phyloP scores from a whole-genome alignment of 2,329 filamentous ascomycete species.

The Colletotrichum nymphaeae region DNA sequence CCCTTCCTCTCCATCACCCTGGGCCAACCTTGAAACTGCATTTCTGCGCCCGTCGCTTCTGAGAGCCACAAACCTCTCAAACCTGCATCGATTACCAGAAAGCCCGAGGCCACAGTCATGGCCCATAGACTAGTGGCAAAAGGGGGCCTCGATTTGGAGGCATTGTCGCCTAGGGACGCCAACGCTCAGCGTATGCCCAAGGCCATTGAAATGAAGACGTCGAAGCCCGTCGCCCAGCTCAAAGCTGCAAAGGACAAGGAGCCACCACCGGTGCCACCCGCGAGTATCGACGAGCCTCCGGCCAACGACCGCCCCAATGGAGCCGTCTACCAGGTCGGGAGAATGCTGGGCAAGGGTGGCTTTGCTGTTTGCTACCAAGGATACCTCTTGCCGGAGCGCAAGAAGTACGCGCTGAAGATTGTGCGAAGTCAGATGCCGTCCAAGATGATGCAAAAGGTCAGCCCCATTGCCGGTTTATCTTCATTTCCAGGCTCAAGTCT shows the following conservation, averaged over 20 bases:
- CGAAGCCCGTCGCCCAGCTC: constrained; percentile 57
- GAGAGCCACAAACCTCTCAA: constrained; percentile 12
- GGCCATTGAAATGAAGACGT: constrained; percentile 59
- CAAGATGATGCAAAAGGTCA: constrained; percentile 87
- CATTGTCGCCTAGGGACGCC: constrained; percentile 72
- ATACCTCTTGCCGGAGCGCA: constrained; percentile 72
- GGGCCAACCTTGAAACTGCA: constrained; percentile 3
- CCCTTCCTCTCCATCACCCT: constrained; percentile 3
- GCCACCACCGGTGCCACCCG: constrained; percentile 73
- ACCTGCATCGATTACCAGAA: constrained; percentile 1
- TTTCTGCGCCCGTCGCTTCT: neutral
- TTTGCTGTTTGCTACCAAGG: constrained; percentile 86
- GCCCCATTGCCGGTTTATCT: constrained; percentile 14
- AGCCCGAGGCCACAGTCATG: constrained; percentile 46
- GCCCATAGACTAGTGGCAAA: constrained; percentile 61
- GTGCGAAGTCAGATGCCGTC: constrained; percentile 85
- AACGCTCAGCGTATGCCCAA: constrained; percentile 68
- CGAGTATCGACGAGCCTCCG: constrained; percentile 69
- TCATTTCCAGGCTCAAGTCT: neutral
- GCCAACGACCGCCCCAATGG: constrained; percentile 77
- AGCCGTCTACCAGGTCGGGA: constrained; percentile 78
- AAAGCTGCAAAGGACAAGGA: constrained; percentile 73
- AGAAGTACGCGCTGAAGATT: constrained; percentile 82
- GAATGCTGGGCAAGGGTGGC: constrained; percentile 81
- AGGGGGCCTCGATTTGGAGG: constrained; percentile 68